Evolutionary conservation across 192 early-diverging fungal genomes (phyloP), one percentile per base, ranked within the genome.

Genomic region (Spizellomyces sp.): DNA sequence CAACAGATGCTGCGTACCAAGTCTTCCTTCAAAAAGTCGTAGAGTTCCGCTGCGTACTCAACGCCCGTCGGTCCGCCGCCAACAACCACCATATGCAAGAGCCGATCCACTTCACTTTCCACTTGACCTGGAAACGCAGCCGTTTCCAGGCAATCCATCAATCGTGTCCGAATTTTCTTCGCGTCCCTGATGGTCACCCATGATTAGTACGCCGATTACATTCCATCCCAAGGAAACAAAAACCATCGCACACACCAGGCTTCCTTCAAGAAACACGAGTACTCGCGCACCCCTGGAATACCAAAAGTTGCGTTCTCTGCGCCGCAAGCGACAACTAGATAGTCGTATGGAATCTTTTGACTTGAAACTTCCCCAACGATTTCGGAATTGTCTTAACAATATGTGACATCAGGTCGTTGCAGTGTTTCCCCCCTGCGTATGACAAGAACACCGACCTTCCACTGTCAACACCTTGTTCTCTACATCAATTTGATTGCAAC

Each of bases 401-500:
- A 12, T 14, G 58, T 59, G 19, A 63, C 64, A 61, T 17, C 22
- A 21, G 64, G 7, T 41, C 64, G 66, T 69, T 69, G 64, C 19
- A n/a, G 44, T 19, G 5, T 4, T 19, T 56, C 5, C 22, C 54
- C 22, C n/a, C 6, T 54, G 52, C n/a, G 6, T 56, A n/a, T 15
- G 41, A 41, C 17, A 62, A 27, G 1, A 70, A 47, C 52, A 55
- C 69, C 64, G 76, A 83, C 91, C 92, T 79, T 87, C 80, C 64
- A 98, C 84, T 17, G 84, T 88, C 62, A 98, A 84, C n/a, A 80
- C 81, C 81, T 95, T 93, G 52, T 82, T 84, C 21, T 85, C 87
- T 7, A 88, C 88, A 62, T 98, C 92, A 69, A 98, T 93, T n/a
- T 91, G 83, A 6, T 86, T 94, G 85, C 93, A 95, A 67, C 90